phyloP scores from a whole-genome alignment of 805 yeast genomes.

The Barnettozyma sp. region DNA sequence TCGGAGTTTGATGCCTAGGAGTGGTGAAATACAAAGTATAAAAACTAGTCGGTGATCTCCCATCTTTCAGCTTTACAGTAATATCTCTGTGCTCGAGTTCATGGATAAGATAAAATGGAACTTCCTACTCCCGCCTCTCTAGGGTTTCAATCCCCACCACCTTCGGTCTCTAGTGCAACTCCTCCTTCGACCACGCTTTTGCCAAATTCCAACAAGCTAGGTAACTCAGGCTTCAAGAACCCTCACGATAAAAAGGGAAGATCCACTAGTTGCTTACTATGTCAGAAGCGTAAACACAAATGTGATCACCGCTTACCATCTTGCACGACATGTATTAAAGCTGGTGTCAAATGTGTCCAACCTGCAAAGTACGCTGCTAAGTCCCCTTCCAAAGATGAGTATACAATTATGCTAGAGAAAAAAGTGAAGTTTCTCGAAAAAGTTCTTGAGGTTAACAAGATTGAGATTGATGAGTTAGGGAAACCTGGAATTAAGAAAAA shows the following conservation, averaged over 20 bases:
- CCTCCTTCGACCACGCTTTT: background rate
- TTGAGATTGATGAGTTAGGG: slow-evolving; percentile 23
- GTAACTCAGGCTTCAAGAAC: slow-evolving; percentile 14
- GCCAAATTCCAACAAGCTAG: slow-evolving; percentile 4
- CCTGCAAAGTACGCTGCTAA: slow-evolving; percentile 51
- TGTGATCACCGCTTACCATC: slow-evolving; percentile 61
- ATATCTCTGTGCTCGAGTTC: background rate
- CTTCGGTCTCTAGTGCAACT: slow-evolving; percentile 1
- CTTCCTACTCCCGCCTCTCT: slow-evolving; percentile 3
- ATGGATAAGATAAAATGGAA: background rate
- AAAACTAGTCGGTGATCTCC: background rate
- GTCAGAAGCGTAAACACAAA: slow-evolving; percentile 53
- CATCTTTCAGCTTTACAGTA: background rate
- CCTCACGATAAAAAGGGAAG: slow-evolving; percentile 44
- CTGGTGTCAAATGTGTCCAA: slow-evolving; percentile 54
- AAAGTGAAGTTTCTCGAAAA: slow-evolving; percentile 47
- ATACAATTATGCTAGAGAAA: slow-evolving; percentile 49
- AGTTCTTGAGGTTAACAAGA: slow-evolving; percentile 31
- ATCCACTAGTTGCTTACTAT: slow-evolving; percentile 48
- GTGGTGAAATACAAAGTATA: background rate
- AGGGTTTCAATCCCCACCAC: slow-evolving; percentile 1
- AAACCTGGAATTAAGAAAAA: slow-evolving; percentile 26
- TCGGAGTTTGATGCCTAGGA: slow-evolving; percentile 3
- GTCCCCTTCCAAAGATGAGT: slow-evolving; percentile 45
- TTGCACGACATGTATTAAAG: slow-evolving; percentile 60